Evolutionary conservation across 1,139 yeast species (phyloP), one percentile per base, ranked within the genome.

Genomic region (Yamadazyma aaseri): DNA sequence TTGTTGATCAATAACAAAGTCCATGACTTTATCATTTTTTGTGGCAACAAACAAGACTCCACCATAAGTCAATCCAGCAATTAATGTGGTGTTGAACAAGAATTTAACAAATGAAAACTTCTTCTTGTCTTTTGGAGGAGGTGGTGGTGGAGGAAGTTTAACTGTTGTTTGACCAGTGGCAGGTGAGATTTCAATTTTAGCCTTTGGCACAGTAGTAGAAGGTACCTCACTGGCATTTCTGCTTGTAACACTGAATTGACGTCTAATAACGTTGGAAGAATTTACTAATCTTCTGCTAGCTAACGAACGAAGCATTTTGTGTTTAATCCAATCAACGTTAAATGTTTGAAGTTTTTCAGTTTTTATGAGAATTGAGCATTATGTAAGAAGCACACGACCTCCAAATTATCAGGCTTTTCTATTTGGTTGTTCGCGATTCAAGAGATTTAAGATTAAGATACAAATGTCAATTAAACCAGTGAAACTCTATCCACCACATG

Each of bases 401-500:
- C 13, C 26, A 8, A 8, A n/a, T n/a, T n/a, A n/a, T n/a, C n/a
- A n/a, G n/a, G n/a, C n/a, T n/a, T n/a, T n/a, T n/a, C n/a, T n/a
- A n/a, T n/a, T n/a, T n/a, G n/a, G n/a, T n/a, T n/a, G n/a, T 23
- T 10, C 26, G 13, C 26, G 6, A 23, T 6, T 23, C 6, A 8
- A 17, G 12, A 18, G 13, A n/a, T n/a, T n/a, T n/a, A n/a, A n/a
- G n/a, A n/a, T n/a, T n/a, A n/a, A n/a, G n/a, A n/a, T n/a, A n/a
- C n/a, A n/a, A 16, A 34, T 34, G 38, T 27, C 34, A 14, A 29
- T 36, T n/a, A 14, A 20, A 23, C 68, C 71, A 12, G 21, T 46
- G 14, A 34, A 13, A 10, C 28, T 40, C n/a, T 45, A 37, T 21
- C 48, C 95, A 2, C 90, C 97, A 3, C 81, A 81, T 45, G 97